phyloP scores from a whole-genome alignment of 371 early-diverging fungal genomes.

The Actinomucor elegans region DNA sequence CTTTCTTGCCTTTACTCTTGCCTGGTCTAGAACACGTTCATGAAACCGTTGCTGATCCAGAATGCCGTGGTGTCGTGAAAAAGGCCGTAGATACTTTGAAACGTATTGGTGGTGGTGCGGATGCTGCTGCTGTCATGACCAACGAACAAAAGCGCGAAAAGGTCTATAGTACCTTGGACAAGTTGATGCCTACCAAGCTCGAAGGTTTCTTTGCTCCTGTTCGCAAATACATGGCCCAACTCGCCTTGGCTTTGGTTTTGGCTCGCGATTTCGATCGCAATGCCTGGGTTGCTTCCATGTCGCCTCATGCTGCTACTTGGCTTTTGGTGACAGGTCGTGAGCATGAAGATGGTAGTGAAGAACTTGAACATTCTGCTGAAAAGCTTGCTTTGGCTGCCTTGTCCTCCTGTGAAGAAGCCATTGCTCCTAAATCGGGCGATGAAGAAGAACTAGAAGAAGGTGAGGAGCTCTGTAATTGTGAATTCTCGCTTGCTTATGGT shows the following conservation, averaged over 20 bases:
- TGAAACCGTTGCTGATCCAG: slow-evolving; percentile 78
- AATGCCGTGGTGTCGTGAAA: slow-evolving; percentile 66
- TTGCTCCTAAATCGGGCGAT: slow-evolving; percentile 41
- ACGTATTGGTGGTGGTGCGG: slow-evolving; percentile 30
- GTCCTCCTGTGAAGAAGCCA: slow-evolving; percentile 42
- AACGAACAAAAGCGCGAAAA: slow-evolving; percentile 47
- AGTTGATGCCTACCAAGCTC: slow-evolving; percentile 39
- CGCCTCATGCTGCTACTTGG: slow-evolving; percentile 48
- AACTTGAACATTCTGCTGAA: slow-evolving; percentile 31
- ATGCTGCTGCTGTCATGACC: slow-evolving; percentile 27
- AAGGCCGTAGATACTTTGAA: slow-evolving; percentile 45
- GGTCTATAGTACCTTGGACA: slow-evolving; percentile 37
- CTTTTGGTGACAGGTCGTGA: slow-evolving; percentile 34
- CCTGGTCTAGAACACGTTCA: slow-evolving; percentile 76
- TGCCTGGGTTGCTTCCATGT: slow-evolving; percentile 41
- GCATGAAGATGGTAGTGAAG: slow-evolving; percentile 30
- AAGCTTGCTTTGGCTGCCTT: slow-evolving; percentile 33
- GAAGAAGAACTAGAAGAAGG: slow-evolving; percentile 69
- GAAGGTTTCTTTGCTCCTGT: slow-evolving; percentile 42
- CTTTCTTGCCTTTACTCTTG: slow-evolving; percentile 77
- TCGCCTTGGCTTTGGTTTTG: slow-evolving; percentile 36
- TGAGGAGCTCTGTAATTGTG: slow-evolving; percentile 79
- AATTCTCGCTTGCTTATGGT: slow-evolving; percentile 82
- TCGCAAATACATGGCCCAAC: slow-evolving; percentile 32
- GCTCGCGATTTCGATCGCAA: slow-evolving; percentile 37